A percentile compares a stretch with the other conserved stretches of the same genome.
Conservation (phyloP, 2,329 filamentous ascomycete genomes). For the Diaporthe sp. region DNA sequence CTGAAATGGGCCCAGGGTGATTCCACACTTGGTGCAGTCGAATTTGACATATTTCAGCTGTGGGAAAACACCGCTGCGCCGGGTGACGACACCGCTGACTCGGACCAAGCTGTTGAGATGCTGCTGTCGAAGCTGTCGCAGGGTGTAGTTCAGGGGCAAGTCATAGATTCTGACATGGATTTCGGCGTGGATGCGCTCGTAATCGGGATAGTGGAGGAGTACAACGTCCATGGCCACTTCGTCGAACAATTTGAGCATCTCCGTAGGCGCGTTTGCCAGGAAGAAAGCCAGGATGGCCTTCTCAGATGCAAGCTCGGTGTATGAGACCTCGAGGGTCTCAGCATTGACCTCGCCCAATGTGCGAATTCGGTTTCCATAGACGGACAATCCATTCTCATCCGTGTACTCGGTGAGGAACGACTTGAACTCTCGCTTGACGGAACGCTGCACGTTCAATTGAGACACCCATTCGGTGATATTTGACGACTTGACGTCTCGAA, state of each 20-base stretch:
- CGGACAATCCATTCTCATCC: conserved; percentile 88
- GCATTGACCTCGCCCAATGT: conserved; percentile 98
- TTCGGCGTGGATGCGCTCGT: conserved; percentile 96
- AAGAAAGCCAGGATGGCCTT: conserved; percentile 97
- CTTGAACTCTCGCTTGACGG: conserved; percentile 97
- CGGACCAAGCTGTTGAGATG: conserved; percentile 96
- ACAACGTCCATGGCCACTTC: conserved; percentile 97
- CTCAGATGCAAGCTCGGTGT: conserved; percentile 88
- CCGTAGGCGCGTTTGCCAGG: conserved; percentile 93
- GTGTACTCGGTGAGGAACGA: conserved; percentile 97
- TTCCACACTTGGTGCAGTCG: conserved; percentile 92
- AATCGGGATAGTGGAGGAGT: conserved; percentile 95
- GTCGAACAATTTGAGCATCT: conserved; percentile 96
- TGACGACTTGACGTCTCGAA: conserved; percentile 93
- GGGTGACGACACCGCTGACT: conserved; percentile 94
- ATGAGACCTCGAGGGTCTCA: conserved; percentile 96
- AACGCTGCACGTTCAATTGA: conserved; percentile 88
- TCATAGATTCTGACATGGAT: conserved; percentile 98
- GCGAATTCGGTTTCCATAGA: conserved; percentile 94
- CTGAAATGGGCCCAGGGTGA: conserved; percentile 94
- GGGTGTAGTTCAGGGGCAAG: conserved; percentile 92
- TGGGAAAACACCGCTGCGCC: conserved; percentile 94
- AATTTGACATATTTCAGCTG: conserved; percentile 99
- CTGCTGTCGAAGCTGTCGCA: conserved; percentile 93
- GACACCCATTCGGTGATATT: conserved; percentile 97